A percentile compares a stretch with the other conserved stretches of the same genome.
phyloP scores from a whole-genome alignment of 176 grass and related monocot genomes.

The Phyllostachys edulis region DNA sequence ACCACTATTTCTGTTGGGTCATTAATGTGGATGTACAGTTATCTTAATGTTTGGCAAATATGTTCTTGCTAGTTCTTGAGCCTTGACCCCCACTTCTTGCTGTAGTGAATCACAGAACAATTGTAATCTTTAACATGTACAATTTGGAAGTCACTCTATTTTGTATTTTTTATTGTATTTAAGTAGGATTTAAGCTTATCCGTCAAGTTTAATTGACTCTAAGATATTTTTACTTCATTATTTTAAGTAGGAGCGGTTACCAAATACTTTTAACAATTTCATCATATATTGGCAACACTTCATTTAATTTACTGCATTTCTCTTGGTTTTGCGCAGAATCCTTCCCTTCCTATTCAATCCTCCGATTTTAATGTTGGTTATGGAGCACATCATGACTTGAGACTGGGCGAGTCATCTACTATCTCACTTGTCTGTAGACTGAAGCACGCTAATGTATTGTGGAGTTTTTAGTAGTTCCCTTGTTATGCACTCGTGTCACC shows the following conservation, averaged over 20 bases:
- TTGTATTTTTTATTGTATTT: conserved; percentile 13
- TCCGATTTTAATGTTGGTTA: conserved; percentile 79
- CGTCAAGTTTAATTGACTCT: conserved; percentile 15
- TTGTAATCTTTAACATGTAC: background rate
- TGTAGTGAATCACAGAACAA: background rate
- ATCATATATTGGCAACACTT: background rate
- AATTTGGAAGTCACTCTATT: background rate
- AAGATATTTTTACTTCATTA: background rate
- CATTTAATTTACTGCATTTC: conserved; percentile 13
- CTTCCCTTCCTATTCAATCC: conserved; percentile 65
- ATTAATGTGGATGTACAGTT: background rate
- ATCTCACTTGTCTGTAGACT: conserved; percentile 68
- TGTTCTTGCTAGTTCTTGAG: too few species aligned
- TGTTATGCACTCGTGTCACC: conserved; percentile 8
- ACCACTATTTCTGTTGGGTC: background rate
- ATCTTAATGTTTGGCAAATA: background rate
- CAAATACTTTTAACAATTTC: background rate
- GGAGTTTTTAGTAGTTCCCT: background rate
- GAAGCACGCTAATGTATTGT: conserved; percentile 75
- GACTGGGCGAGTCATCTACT: conserved; percentile 59
- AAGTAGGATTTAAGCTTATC: conserved; percentile 1
- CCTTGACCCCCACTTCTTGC: too few species aligned
- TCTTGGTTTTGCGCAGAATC: conserved; percentile 51
- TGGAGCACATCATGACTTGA: conserved; percentile 75
- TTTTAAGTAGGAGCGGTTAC: background rate